These are phyloP conservation scores for Coemansia sp. DNA, from an alignment of 192 early-diverging fungal species.

Conservation along the genomic window DNA sequence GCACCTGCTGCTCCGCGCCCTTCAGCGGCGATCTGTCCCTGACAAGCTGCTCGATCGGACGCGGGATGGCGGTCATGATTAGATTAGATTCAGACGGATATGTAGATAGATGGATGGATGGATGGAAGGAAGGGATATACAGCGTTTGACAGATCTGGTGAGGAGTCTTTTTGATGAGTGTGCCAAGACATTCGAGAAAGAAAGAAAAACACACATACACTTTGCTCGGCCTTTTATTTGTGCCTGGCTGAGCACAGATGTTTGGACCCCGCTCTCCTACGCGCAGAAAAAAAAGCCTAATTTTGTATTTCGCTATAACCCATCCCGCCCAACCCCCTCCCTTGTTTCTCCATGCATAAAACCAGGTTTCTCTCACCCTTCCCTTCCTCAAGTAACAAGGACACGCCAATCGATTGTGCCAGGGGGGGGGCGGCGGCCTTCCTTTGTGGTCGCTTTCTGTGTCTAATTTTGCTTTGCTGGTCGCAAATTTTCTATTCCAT, in stretches of 20 bases:
- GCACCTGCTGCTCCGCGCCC: too few species aligned
- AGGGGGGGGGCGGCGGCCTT: too few species aligned
- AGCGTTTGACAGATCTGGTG: too few species aligned
- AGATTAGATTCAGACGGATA: too few species aligned
- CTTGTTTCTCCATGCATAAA: neutral
- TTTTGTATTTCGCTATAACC: neutral
- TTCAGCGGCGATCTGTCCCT: too few species aligned
- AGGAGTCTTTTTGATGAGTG: too few species aligned
- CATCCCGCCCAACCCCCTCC: neutral
- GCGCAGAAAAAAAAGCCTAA: neutral
- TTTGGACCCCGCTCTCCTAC: neutral
- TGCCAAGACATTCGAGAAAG: too few species aligned
- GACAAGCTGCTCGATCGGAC: too few species aligned
- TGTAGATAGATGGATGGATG: too few species aligned
- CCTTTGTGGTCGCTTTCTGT: neutral
- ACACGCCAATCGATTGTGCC: neutral
- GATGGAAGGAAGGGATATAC: too few species aligned
- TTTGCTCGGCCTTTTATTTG: neutral
- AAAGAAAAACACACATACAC: too few species aligned
- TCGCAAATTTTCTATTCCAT: neutral
- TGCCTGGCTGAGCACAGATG: neutral
- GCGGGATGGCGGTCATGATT: too few species aligned
- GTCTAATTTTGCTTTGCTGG: neutral
- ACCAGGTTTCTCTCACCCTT: neutral
- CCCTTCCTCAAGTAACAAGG: constrained; percentile 1